Base-by-base conservation (phyloP, 1,139 yeast species). In the Tardiomyces depauwii region DNA sequence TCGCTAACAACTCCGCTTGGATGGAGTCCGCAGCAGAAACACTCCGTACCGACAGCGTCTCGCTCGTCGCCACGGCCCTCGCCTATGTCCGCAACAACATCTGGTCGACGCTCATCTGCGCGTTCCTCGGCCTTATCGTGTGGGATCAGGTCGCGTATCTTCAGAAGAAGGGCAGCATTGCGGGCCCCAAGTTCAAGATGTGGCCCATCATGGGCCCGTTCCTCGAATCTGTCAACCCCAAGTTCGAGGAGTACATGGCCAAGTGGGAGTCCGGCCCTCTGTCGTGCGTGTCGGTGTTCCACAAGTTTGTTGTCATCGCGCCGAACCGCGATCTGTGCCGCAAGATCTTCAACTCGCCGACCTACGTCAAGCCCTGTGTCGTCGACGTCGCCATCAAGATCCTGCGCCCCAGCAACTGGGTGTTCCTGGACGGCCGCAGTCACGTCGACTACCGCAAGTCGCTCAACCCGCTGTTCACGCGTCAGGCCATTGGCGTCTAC, bases 201-300 rank as follows among this genome's bases (percentile, higher is more conserved):
- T 89, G 94, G 88, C 98, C 98, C 1, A 72, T 91, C 47, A 89
- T 91, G 56, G 98, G 98, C 4, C 97, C 98, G 2, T 91, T 91
- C 59, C 72, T 91, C 64, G 97, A 91, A 63, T 82, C 94, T n/a
- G 71, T 91, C 61, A 91, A 91, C 68, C 98, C 98, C 30, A 89
- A 89, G 65, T 91, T 91, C 62, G 95, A 86, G 62, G 96, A 84
- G 61, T 91, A 91, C 66, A 72, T 77, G 63, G 86, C 86, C 47
- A 91, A 91, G 65, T 91, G 98, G 98, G 80, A 77, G 56, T 81
- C 94, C 5, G 98, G 98, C 52, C 91, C 91, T 16, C 73, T 91
- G 51, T 82, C 95, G 18, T 91, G 97, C 72, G 98, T 91, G 45
- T 87, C 96, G 2, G 93, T 91, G 52, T 91, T 91, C 76, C 98